Percentiles rank a stretch among this genome's conserved stretches.
phyloP scores from a whole-genome alignment of 108 stramenopile species.

The Aurantiochytrium sp. region DNA sequence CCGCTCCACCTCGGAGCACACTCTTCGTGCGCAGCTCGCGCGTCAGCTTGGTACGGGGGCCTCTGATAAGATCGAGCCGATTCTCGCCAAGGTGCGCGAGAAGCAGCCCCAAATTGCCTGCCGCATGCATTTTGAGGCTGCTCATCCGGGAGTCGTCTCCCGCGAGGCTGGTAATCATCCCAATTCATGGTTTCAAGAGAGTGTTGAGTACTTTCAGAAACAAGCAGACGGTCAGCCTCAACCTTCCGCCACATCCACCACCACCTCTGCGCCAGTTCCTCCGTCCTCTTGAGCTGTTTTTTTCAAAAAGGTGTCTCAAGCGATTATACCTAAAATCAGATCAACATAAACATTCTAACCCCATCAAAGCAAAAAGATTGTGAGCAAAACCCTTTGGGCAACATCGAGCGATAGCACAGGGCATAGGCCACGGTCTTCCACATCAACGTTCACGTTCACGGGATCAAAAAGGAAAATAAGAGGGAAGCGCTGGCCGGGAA shows the following conservation, averaged over 20 bases:
- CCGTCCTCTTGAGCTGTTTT: background rate
- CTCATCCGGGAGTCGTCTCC: constrained; percentile 61
- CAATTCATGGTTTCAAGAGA: constrained; percentile 87
- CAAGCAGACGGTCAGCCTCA: background rate
- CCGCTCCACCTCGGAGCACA: constrained; percentile 70
- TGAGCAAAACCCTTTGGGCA: no score
- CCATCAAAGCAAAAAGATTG: no score
- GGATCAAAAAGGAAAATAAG: background rate
- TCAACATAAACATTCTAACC: no score
- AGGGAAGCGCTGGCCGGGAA: background rate
- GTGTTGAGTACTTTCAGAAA: constrained; percentile 39
- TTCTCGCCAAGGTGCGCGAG: constrained; percentile 61
- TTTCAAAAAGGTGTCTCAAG: no score
- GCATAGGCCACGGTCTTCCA: background rate
- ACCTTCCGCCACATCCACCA: background rate
- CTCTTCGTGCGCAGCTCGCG: constrained; percentile 54
- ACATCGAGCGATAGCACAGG: background rate
- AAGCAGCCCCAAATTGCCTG: constrained; percentile 86
- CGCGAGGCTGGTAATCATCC: constrained; percentile 91
- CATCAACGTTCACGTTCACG: background rate
- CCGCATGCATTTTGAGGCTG: constrained; percentile 81
- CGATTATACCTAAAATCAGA: no score
- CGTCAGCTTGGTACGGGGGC: background rate
- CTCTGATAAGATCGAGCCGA: constrained; percentile 55
- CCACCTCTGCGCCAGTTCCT: background rate